Base-by-base conservation (phyloP, 2,329 filamentous ascomycete genomes). In the Aureobasidium sp. region DNA sequence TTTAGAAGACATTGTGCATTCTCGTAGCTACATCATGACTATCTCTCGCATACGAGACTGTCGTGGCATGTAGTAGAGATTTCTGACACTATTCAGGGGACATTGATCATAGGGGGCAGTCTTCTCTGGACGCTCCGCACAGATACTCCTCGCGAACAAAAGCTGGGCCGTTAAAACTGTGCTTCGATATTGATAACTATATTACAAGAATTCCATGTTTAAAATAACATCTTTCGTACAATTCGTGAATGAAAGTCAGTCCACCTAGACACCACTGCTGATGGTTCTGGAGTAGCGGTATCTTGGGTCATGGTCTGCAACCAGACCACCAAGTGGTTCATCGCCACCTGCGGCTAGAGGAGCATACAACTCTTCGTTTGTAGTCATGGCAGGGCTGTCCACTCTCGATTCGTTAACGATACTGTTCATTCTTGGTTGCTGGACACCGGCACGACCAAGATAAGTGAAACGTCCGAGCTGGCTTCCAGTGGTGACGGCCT, bases 231-330 rank as follows among this genome's bases (percentile, higher is more conserved):
- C 15, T 17, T 19, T 42, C 50, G 24, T 42, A 42, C 50, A 29
- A 17, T 31, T 54, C 50, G 37, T 54, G 35, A 42, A 19, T 35
- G 6, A 1, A 24, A 2, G 1, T 2, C 47, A 7, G 1, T 6
- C 19, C 19, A 8, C 15, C 60, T 40, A 66, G 31, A 66, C 65
- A 27, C 63, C 65, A 63, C 66, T 64, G 40, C 62, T 66, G 8
- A 47, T 57, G 27, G 66, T 67, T 62, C 65, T 65, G 2, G 62
- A 62, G 42, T 60, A 65, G 14, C 64, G 33, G 14, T 62, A 61
- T 31, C 61, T 60, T 3, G 62, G 62, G 27, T 64, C 52, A 19
- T 57, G 52, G 8, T 63, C 54, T 14, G 54, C 48, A 5, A 64
- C 62, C 57, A 64, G 37, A 22, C 53, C 48, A 22, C 64, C 65